Evolutionary conservation across 768 basidiomycete genomes (phyloP).

Genomic region (Mycena venus): DNA sequence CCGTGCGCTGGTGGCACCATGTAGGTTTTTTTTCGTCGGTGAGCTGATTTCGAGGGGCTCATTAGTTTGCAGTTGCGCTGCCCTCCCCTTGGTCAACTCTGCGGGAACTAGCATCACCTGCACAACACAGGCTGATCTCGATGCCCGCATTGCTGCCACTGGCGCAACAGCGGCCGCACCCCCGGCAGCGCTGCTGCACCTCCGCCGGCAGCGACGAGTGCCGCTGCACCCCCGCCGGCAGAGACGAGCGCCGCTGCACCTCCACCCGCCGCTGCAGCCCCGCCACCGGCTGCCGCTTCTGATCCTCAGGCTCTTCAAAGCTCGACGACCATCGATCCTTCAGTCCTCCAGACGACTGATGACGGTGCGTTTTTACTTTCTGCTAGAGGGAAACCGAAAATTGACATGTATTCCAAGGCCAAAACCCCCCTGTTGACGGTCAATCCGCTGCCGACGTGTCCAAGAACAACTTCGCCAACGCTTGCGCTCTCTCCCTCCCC

Average conservation of each 20-base stretch:
- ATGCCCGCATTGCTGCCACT: constrained; percentile 59
- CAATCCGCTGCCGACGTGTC: constrained; percentile 56
- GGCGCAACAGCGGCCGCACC: constrained; percentile 21
- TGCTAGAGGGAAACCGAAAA: too few relatives aligned
- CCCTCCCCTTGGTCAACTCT: constrained; percentile 64
- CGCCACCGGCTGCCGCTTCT: neutral
- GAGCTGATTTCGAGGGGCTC: neutral
- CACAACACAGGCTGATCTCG: constrained; percentile 61
- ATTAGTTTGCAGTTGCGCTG: constrained; percentile 54
- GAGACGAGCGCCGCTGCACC: neutral
- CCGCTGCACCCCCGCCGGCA: neutral
- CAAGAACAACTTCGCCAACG: constrained; percentile 78
- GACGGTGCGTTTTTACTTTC: constrained; percentile 50
- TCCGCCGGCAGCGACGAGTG: neutral
- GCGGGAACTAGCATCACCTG: constrained; percentile 67
- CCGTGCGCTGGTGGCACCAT: constrained; percentile 52
- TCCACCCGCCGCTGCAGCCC: neutral
- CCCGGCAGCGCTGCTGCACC: constrained; percentile 14
- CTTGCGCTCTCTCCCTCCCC: constrained; percentile 52
- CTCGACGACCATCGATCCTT: constrained; percentile 53
- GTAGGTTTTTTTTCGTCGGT: constrained; percentile 37
- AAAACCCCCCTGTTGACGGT: constrained; percentile 56
- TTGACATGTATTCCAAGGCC: constrained; percentile 22
- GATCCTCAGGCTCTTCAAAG: neutral
- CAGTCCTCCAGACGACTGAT: constrained; percentile 56